Conservation (phyloP, 805 yeast genomes). For the Metschnikowia dekortorum region DNA sequence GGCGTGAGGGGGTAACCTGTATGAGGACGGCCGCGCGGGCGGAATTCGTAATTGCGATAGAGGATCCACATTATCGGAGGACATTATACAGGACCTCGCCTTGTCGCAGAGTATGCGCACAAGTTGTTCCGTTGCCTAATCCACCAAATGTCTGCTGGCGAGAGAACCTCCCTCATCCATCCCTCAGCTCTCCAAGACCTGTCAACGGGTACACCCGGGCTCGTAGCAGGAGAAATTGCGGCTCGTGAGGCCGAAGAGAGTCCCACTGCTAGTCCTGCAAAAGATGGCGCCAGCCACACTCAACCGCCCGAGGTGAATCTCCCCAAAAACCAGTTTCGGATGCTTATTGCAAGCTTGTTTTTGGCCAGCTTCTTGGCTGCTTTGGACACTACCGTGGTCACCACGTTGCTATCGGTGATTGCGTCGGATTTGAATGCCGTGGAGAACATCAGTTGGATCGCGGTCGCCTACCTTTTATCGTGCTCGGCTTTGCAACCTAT, state of each 20-base stretch:
- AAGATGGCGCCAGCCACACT: background rate
- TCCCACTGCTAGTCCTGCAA: background rate
- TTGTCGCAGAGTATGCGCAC: background rate
- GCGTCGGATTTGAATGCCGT: slow-evolving; percentile 66
- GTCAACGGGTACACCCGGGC: slow-evolving; percentile 7
- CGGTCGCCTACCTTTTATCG: slow-evolving; percentile 63
- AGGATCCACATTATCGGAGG: too few relatives aligned
- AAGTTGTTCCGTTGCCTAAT: background rate
- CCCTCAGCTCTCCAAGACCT: slow-evolving; percentile 2
- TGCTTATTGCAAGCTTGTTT: slow-evolving; percentile 29
- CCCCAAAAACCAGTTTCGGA: slow-evolving; percentile 26
- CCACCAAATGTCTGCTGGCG: slow-evolving; percentile 2
- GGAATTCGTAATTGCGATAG: too few relatives aligned
- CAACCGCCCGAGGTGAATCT: background rate
- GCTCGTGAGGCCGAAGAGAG: background rate
- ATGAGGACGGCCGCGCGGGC: too few relatives aligned
- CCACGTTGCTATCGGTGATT: slow-evolving; percentile 60
- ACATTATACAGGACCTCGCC: background rate
- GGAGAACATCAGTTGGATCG: slow-evolving; percentile 67
- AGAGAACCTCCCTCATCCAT: background rate
- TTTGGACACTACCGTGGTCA: slow-evolving; percentile 62
- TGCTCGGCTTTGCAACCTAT: slow-evolving; percentile 73
- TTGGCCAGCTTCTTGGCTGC: slow-evolving; percentile 55
- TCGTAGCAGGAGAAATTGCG: slow-evolving; percentile 8
- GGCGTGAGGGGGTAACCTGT: too few relatives aligned